A percentile compares a stretch with the other conserved stretches of the same genome.
phyloP scores from a whole-genome alignment of 495 filamentous ascomycete species.

The Neurospora sp. region DNA sequence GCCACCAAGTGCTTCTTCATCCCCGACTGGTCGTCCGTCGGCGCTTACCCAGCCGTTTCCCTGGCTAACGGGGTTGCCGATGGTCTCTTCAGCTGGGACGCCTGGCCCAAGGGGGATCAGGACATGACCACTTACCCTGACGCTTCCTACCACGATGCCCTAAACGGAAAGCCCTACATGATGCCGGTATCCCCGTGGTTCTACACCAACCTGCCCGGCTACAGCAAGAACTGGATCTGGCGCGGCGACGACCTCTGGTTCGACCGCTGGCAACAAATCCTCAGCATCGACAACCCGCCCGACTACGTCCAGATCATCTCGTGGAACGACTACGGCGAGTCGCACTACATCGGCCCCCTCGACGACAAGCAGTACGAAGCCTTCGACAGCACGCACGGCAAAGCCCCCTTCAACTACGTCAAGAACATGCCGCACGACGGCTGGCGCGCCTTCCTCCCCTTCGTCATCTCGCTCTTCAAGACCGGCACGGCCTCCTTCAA shows the following conservation, averaged over 20 bases:
- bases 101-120: conserved; percentile 34
- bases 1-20: conserved; percentile 22
- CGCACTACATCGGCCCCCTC: neutral
- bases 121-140: conserved; percentile 34
- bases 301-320: conserved; percentile 3
- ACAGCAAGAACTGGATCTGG: conserved; percentile 61
- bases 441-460: conserved; percentile 45
- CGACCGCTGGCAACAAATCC: neutral
- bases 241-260: conserved; percentile 56
- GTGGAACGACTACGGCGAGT: conserved; percentile 5
- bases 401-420: conserved; percentile 6
- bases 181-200: conserved; percentile 61
- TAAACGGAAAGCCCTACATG: conserved; percentile 24
- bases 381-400: neutral
- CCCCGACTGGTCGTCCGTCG: conserved; percentile 19
- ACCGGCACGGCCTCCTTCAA: conserved; percentile 8
- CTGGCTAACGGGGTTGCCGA: conserved; percentile 15
- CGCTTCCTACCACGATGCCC: conserved; percentile 12
- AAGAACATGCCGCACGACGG: conserved; percentile 41
- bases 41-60: conserved; percentile 2
- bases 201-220: conserved; percentile 50
- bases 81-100: conserved; percentile 28
- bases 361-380: neutral
- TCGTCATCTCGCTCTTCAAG: conserved; percentile 51
- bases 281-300: neutral